Conservation (phyloP, 2,329 filamentous ascomycete species). For the Xylaria sp. region DNA sequence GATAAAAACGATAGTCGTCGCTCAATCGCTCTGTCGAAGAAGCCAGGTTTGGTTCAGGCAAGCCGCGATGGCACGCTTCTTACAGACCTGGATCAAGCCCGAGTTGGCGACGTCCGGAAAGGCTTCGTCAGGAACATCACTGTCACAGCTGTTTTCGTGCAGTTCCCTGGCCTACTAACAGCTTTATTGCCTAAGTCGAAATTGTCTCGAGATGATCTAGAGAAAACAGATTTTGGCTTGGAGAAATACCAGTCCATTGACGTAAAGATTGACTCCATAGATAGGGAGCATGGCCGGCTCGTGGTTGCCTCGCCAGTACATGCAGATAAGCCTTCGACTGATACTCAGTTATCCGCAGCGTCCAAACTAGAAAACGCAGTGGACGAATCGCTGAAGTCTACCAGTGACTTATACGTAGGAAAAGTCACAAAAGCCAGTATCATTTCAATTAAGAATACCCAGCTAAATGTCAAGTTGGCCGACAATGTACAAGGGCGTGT, state of each 20-base stretch:
- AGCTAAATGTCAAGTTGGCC: slow-evolving; percentile 87
- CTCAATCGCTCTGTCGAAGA: slow-evolving; percentile 78
- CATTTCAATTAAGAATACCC: slow-evolving; percentile 85
- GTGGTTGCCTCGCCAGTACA: slow-evolving; percentile 56
- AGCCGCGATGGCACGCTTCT: slow-evolving; percentile 74
- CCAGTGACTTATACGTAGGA: slow-evolving; percentile 77
- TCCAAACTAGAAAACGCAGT: slow-evolving; percentile 55
- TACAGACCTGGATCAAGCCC: slow-evolving; percentile 72
- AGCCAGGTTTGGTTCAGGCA: slow-evolving; percentile 80
- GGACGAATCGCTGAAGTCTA: slow-evolving; percentile 66
- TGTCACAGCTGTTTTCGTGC: slow-evolving; percentile 81
- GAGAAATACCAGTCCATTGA: slow-evolving; percentile 76
- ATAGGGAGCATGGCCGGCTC: slow-evolving; percentile 73
- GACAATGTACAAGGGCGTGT: slow-evolving; percentile 92
- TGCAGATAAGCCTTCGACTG: slow-evolving; percentile 48
- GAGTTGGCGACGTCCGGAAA: slow-evolving; percentile 69
- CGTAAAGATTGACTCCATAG: slow-evolving; percentile 74
- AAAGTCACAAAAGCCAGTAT: slow-evolving; percentile 77
- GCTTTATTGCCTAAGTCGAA: slow-evolving; percentile 82
- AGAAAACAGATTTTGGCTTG: slow-evolving; percentile 77
- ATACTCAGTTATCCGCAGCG: slow-evolving; percentile 40
- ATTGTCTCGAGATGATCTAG: slow-evolving; percentile 71
- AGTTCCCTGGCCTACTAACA: slow-evolving; percentile 78
- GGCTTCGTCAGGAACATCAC: slow-evolving; percentile 90
- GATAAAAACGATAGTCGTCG: slow-evolving; percentile 81